A percentile compares a stretch with the other conserved stretches of the same genome.
phyloP scores from a whole-genome alignment of 208 protist species.

The Leishmania turanica region DNA sequence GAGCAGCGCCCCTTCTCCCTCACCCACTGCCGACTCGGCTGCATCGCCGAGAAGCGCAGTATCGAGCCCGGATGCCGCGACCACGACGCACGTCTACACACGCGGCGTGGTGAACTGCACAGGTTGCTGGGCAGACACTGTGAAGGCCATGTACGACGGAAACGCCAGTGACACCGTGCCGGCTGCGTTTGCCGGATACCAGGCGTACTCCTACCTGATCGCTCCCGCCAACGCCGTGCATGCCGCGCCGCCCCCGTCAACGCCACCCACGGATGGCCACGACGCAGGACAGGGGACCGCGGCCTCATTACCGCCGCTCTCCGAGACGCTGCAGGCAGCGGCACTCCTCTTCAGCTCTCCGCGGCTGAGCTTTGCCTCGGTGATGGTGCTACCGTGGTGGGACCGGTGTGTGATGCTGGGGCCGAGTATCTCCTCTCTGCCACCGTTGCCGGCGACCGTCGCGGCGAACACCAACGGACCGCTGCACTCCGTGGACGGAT shows the following conservation, averaged over 20 bases:
- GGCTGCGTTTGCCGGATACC: constrained; percentile 36
- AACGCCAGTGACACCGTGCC: constrained; percentile 42
- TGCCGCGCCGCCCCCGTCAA: background rate
- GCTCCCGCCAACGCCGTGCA: constrained; percentile 44
- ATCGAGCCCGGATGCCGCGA: background rate
- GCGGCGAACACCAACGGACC: background rate
- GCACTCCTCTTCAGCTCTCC: constrained; percentile 61
- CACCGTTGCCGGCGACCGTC: constrained; percentile 6
- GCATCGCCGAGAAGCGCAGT: too few species aligned
- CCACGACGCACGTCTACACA: constrained; percentile 36
- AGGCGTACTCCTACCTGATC: constrained; percentile 63
- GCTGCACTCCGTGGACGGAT: constrained; percentile 32
- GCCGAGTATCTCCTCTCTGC: constrained; percentile 45
- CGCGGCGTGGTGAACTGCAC: constrained; percentile 75
- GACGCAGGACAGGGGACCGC: background rate
- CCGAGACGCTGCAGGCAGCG: background rate
- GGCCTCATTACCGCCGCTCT: background rate
- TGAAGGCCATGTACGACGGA: constrained; percentile 44
- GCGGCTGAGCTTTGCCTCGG: constrained; percentile 63
- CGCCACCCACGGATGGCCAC: background rate
- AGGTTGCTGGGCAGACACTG: constrained; percentile 62
- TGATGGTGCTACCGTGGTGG: constrained; percentile 77
- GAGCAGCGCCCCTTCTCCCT: background rate
- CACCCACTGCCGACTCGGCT: background rate
- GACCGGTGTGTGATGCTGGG: constrained; percentile 77